These are phyloP conservation scores for Vitis hybrid DNA, from an alignment of 177 flowering plant genomes.

Conservation along the genomic window DNA sequence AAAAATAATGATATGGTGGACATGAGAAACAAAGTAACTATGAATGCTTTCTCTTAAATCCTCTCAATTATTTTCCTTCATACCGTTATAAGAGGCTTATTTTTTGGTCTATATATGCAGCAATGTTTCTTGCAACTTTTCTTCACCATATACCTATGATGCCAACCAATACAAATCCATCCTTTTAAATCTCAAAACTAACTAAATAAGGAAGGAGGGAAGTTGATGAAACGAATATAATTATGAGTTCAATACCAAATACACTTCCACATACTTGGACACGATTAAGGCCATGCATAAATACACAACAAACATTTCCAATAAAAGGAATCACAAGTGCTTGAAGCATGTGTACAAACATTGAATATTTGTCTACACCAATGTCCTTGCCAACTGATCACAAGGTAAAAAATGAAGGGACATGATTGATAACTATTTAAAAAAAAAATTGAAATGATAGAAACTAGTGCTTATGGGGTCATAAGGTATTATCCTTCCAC, in stretches of 20 bases:
- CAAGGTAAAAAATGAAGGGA: not conserved
- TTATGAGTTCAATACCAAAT: too few relatives aligned
- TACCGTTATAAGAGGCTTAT: constrained; percentile 82
- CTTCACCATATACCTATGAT: constrained; percentile 79
- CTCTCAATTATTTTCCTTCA: not conserved
- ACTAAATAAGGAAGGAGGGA: not conserved
- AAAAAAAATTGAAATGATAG: too few relatives aligned
- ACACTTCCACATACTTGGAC: constrained; percentile 54
- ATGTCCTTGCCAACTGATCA: constrained; percentile 52
- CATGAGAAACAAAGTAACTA: not conserved
- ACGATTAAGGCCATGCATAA: constrained; percentile 88
- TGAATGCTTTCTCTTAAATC: not conserved
- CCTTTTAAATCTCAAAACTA: not conserved
- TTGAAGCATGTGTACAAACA: constrained; percentile 65
- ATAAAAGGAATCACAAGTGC: constrained; percentile 83
- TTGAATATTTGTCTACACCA: constrained; percentile 62
- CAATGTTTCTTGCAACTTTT: constrained; percentile 73
- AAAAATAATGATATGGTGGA: too few relatives aligned
- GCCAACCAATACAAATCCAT: constrained; percentile 11
- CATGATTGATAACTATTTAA: too few relatives aligned
- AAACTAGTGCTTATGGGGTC: too few relatives aligned
- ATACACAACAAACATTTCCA: constrained; percentile 91
- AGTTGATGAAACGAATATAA: not conserved
- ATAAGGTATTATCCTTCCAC: too few relatives aligned
- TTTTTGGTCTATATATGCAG: constrained; percentile 50